Evolutionary conservation across 257 asterid genomes (phyloP).

Genomic region (Nicotiana undulata): DNA sequence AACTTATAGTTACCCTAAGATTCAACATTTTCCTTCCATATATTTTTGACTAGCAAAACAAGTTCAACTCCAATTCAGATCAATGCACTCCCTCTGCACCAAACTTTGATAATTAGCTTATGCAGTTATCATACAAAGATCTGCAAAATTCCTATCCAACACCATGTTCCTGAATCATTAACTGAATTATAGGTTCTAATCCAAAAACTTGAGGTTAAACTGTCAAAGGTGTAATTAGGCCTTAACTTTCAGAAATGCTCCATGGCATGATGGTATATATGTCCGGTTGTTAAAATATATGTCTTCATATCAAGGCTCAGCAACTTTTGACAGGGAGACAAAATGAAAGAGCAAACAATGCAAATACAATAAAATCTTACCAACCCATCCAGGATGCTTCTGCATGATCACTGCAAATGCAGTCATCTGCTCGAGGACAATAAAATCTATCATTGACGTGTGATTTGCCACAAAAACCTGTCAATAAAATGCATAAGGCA

Average conservation of each 20-base stretch:
- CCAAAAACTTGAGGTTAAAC: background rate
- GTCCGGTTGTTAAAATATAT: background rate
- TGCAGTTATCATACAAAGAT: background rate
- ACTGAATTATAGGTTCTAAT: background rate
- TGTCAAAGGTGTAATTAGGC: background rate
- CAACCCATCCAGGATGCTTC: conserved; percentile 99
- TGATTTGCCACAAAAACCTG: conserved; percentile 99
- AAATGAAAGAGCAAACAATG: background rate
- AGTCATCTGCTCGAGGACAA: conserved; percentile 95
- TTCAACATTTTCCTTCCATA: background rate
- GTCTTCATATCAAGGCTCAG: background rate
- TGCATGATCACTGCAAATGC: conserved; percentile 99
- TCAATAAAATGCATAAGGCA: background rate
- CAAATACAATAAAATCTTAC: conserved; percentile 37
- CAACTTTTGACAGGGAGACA: background rate
- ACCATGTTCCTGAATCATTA: background rate
- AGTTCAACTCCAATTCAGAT: background rate
- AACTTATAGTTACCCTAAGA: background rate
- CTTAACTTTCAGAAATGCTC: background rate
- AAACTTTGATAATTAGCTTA: background rate
- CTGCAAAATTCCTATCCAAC: background rate
- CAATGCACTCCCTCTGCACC: background rate
- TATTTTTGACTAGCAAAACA: background rate
- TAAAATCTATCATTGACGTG: conserved; percentile 98
- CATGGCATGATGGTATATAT: background rate